Evolutionary conservation across 2,329 filamentous ascomycete genomes (phyloP).

Genomic region (Curvularia hawaiiensis): DNA sequence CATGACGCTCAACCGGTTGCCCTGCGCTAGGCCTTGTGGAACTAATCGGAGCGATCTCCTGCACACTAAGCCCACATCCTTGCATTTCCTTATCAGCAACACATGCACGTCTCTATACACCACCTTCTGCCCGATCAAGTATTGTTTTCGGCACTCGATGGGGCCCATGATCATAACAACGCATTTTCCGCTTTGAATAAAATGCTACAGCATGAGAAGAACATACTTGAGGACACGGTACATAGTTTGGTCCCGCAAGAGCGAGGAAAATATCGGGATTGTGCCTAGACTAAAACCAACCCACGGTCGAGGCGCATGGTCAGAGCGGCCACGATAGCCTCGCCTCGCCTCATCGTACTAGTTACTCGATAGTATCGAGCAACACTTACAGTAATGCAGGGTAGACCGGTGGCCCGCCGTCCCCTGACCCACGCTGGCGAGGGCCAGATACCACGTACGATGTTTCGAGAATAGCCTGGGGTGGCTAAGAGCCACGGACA

Average conservation of each 20-base stretch:
- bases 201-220: not conserved
- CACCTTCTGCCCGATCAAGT: conserved; percentile 4
- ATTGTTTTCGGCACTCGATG: not conserved
- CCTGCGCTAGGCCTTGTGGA: conserved; percentile 37
- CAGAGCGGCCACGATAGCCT: conserved; percentile 36
- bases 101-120: conserved; percentile 18
- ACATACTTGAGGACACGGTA: not conserved
- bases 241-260: not conserved
- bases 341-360: conserved; percentile 27
- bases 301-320: conserved; percentile 23
- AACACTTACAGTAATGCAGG: conserved; percentile 22
- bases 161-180: not conserved
- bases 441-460: conserved; percentile 21
- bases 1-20: conserved; percentile 31
- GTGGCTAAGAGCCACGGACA: conserved; percentile 26
- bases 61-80: conserved; percentile 16
- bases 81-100: conserved; percentile 32
- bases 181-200: not conserved
- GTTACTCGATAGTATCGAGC: conserved; percentile 43
- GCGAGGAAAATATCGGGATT: conserved; percentile 1
- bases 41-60: conserved; percentile 32
- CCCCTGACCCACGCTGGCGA: conserved; percentile 25
- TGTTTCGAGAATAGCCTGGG: conserved; percentile 16
- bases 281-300: conserved; percentile 16
- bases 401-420: conserved; percentile 23